Evolutionary conservation across 805 yeast genomes (phyloP), one percentile per base, ranked within the genome.

Genomic region (Kodamaea laetipori): DNA sequence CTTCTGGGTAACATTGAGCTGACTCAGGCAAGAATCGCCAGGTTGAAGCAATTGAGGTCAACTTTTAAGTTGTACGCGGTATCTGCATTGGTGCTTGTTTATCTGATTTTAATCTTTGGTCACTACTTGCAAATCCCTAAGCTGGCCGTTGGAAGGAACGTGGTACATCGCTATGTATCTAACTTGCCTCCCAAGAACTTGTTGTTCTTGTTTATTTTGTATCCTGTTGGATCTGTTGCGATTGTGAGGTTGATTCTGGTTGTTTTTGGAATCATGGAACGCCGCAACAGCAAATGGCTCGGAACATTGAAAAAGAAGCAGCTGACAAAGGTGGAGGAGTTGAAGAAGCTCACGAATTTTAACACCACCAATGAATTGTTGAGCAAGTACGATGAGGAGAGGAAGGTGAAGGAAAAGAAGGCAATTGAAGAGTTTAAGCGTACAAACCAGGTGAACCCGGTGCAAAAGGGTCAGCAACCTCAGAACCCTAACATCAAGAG

Each of bases 361-460:
- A 77, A 84, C 54, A 74, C 82, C 10, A 86, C 96, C 1, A 82
- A 81, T 61, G 81, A 84, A n/a, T 71, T 90, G 36, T 66, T 90
- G 34, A 77, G 75, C 40, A 73, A 90, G 54, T 90, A 60, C 39
- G 71, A 56, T 23, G 49, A 49, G 30, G 34, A 39, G 23, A 36
- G 18, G 15, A 31, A 31, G 24, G 25, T 28, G 15, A 23, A 31
- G 24, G 25, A 28, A 11, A 24, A 31, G 26, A 19, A 18, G 9
- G 27, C 17, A 12, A n/a, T 30, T 34, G 16, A 12, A 19, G 18
- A n/a, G 9, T n/a, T 26, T n/a, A 28, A 23, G 11, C 34, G 10
- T 30, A n/a, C 4, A 13, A 21, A n/a, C 13, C 23, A 6, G 37
- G 13, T 27, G 7, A 10, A 7, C 8, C 36, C 32, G 6, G 35